These are phyloP conservation scores for Melanomma pulvis-pyrius DNA, from an alignment of 495 filamentous ascomycete species.

Conservation along the genomic window DNA sequence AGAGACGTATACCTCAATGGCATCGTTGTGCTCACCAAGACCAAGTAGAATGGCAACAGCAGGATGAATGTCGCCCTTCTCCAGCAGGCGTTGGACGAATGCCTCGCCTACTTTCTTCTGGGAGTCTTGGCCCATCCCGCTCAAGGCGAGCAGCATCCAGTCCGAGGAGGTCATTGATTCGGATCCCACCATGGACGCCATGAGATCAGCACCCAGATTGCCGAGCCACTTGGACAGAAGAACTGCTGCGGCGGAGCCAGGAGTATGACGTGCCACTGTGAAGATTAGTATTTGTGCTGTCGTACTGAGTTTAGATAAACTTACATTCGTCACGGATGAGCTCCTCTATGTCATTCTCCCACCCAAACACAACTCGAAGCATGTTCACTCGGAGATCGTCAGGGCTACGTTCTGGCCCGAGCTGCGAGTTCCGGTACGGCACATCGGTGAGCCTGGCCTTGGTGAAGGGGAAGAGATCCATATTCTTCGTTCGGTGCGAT, in stretches of 20 bases:
- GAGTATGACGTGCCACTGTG: constrained; percentile 66
- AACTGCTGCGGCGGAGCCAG: constrained; percentile 73
- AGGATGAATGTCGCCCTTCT: constrained; percentile 87
- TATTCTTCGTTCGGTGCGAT: constrained; percentile 52
- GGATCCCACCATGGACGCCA: constrained; percentile 71
- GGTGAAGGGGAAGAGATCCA: constrained; percentile 70
- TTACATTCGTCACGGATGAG: constrained; percentile 81
- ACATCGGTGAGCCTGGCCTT: constrained; percentile 77
- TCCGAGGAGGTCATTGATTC: constrained; percentile 86
- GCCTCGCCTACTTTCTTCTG: constrained; percentile 89
- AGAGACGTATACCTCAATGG: constrained; percentile 94
- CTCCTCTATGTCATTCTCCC: constrained; percentile 81
- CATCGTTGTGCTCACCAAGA: constrained; percentile 89
- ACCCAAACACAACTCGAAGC: constrained; percentile 93
- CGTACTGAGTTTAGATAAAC: constrained; percentile 31
- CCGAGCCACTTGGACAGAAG: constrained; percentile 90
- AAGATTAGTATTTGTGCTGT: neutral
- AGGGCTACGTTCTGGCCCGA: constrained; percentile 71
- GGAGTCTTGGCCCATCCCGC: constrained; percentile 77
- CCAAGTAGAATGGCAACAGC: constrained; percentile 89
- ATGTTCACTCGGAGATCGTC: constrained; percentile 88
- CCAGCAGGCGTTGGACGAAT: constrained; percentile 87
- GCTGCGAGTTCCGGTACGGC: constrained; percentile 68
- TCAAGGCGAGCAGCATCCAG: constrained; percentile 96
- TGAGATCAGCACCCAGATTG: constrained; percentile 77